Conservation (phyloP, 306 rosid genomes). For the Vigna nakashimae region DNA sequence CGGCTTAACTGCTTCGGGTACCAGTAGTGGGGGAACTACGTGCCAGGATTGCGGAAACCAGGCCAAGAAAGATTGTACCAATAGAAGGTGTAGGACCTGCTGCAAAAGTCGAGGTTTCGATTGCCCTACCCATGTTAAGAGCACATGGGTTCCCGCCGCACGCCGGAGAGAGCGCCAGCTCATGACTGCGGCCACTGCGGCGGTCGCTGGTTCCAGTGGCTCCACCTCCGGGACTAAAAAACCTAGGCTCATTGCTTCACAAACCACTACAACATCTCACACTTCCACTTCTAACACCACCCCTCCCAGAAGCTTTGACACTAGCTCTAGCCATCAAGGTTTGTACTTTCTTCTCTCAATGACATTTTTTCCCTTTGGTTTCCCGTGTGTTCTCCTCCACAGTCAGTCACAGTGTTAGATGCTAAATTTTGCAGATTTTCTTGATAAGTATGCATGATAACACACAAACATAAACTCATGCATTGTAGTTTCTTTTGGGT, state of each 20-base stretch:
- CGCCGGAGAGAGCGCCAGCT: conserved; percentile 89
- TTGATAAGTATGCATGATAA: background rate
- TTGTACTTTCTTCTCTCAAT: background rate
- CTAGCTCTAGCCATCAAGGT: conserved; percentile 96
- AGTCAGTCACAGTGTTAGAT: background rate
- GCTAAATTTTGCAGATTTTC: background rate
- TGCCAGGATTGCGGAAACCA: conserved; percentile 98
- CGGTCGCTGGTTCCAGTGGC: conserved; percentile 66
- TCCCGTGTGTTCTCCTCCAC: background rate
- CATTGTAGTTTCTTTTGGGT: background rate
- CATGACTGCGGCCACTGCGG: conserved; percentile 27
- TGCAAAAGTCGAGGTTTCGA: conserved; percentile 93
- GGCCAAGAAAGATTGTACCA: conserved; percentile 89
- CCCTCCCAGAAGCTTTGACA: conserved; percentile 94
- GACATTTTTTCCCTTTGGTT: no score
- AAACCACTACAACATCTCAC: conserved; percentile 76
- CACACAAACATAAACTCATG: background rate
- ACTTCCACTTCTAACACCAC: conserved; percentile 95
- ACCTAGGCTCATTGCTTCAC: conserved; percentile 78
- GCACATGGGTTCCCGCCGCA: conserved; percentile 96
- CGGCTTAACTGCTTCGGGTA: conserved; percentile 46
- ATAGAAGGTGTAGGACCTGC: conserved; percentile 88
- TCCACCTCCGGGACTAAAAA: conserved; percentile 82
- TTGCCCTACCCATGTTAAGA: conserved; percentile 90
- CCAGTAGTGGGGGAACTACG: conserved; percentile 54